A percentile compares a stretch with the other conserved stretches of the same genome.
Conservation (phyloP, 106 monocot genomes). For the Gastrodia elata region DNA sequence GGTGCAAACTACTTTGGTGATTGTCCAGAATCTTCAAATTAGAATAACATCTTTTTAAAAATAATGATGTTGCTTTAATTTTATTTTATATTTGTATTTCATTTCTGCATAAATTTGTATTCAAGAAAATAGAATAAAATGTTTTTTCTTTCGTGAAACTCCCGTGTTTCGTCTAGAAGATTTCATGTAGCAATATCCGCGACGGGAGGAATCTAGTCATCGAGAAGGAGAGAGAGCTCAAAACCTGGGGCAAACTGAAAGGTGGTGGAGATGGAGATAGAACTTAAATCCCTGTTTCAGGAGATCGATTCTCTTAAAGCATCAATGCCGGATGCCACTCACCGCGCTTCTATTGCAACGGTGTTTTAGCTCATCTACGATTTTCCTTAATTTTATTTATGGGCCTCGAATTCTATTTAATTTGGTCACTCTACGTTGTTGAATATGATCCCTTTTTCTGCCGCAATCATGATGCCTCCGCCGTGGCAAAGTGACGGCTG, state of each 20-base stretch:
- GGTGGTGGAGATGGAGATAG: constrained; percentile 3
- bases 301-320: constrained; percentile 2
- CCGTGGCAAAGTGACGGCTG: background rate
- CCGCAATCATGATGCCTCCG: background rate
- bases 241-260: background rate
- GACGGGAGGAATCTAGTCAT: too few species aligned
- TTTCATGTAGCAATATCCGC: too few species aligned
- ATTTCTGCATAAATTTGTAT: too few species aligned
- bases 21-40: too few species aligned
- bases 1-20: too few species aligned
- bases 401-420: background rate
- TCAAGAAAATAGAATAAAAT: too few species aligned
- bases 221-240: background rate
- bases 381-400: background rate
- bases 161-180: too few species aligned
- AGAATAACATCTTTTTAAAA: too few species aligned
- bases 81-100: too few species aligned
- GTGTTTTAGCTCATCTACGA: too few species aligned
- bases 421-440: background rate
- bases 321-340: constrained; percentile 1
- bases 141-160: too few species aligned
- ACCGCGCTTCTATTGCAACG: background rate
- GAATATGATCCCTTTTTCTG: background rate
- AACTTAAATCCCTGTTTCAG: constrained; percentile 3
- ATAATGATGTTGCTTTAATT: too few species aligned